These are phyloP conservation scores for Talaromyces sp. DNA, from an alignment of 2,329 filamentous ascomycete species.

Conservation along the genomic window DNA sequence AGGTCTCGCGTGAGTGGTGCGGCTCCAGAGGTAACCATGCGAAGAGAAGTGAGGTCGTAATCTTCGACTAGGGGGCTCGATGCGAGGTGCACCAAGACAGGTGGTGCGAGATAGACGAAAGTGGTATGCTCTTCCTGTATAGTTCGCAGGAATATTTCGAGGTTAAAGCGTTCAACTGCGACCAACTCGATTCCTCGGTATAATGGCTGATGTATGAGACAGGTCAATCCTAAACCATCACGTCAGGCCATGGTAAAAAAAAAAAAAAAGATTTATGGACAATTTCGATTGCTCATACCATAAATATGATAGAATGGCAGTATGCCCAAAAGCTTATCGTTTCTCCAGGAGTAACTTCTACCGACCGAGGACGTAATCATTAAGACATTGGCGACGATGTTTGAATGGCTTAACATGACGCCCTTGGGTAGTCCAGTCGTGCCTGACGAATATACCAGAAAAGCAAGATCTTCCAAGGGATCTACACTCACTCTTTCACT, in stretches of 20 bases:
- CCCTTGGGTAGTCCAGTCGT: conserved; percentile 35
- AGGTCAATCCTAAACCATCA: conserved; percentile 15
- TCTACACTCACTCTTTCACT: neutral
- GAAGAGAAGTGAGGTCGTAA: conserved; percentile 18
- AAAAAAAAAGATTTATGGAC: too few species aligned
- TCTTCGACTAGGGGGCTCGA: conserved; percentile 13
- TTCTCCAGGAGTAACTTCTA: conserved; percentile 8
- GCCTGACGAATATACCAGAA: conserved; percentile 36
- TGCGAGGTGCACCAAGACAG: conserved; percentile 20
- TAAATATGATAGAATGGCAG: conserved; percentile 27
- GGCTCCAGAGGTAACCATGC: conserved; percentile 24
- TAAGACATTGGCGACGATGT: conserved; percentile 19
- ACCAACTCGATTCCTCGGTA: conserved; percentile 14
- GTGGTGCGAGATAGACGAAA: conserved; percentile 20
- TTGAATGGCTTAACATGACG: conserved; percentile 21
- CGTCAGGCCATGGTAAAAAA: neutral
- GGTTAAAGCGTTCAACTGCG: conserved; percentile 20
- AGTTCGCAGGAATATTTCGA: conserved; percentile 9
- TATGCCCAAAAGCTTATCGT: conserved; percentile 14
- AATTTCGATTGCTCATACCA: too few species aligned
- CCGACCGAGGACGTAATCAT: conserved; percentile 12
- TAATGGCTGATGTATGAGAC: conserved; percentile 18
- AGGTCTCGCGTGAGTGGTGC: conserved; percentile 19
- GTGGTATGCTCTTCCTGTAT: conserved; percentile 17
- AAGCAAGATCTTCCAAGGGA: conserved; percentile 18